Base-by-base conservation (phyloP, 1,284 basidiomycete species). In the Ceratobasidium sp. region DNA sequence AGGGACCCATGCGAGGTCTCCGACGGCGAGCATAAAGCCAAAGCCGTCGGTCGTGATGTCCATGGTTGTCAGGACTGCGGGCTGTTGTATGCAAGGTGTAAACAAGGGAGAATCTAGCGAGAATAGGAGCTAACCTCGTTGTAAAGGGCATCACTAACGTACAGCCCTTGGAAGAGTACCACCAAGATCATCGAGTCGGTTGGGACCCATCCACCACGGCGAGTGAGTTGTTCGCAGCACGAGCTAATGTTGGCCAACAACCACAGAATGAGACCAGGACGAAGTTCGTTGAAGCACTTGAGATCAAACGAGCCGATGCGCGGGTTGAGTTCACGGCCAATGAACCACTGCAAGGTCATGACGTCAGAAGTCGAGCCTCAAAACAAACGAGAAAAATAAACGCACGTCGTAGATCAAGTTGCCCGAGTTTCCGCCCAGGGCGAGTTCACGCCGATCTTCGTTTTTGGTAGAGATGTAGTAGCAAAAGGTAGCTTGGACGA, bases 21-120 rank as follows among this genome's bases (percentile, higher is more conserved):
- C 98, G 66, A 98, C 91, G 2, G 95, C 86, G 43, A 99, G 91
- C 98, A 99, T 99, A 88, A 97, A 99, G 7, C 98, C 98, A 81
- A 99, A 99, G 4, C 97, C 97, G 81, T 99, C 98, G 37, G 95
- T 95, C 8, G 93, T 97, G 82, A 99, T 98, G 83, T 99, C 97
- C 96, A 99, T 99, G 22, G 95, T 96, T 9, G 95, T 97, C 78
- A 99, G 89, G 81, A 99, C 91, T 11, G 94, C 92, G 25, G 86
- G 79, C 86, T 88, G 61, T 43, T 40, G 22, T 9, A 11, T 25
- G 1, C 64, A 34, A 17, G 17, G 32, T 37, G 17, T 19, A n/a
- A 3, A 62, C 1, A 43, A 17, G 37, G n/a, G 59, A 7, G 32
- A 46, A 76, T 15, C 54, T 9, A 37, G 59, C 1, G 9, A 62